Evolutionary conservation across 805 yeast genomes (phyloP).

Genomic region (Danielozyma ontarioensis): DNA sequence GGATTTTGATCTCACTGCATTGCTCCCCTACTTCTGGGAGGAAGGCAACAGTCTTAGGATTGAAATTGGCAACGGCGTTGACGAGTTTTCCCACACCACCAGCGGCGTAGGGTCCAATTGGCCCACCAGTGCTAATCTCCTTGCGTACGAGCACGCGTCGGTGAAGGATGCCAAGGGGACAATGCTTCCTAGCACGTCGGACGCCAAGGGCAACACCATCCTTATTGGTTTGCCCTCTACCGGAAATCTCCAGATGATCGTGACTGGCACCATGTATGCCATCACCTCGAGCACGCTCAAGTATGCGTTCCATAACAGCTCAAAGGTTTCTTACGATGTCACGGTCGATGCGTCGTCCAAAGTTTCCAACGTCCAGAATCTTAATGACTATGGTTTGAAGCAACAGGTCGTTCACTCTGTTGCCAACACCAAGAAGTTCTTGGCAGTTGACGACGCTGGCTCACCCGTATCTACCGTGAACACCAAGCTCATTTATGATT

Average conservation of each 20-base stretch:
- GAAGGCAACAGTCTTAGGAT: constrained; percentile 36
- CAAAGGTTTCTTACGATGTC: constrained; percentile 22
- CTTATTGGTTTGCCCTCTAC: constrained; percentile 35
- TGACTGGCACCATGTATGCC: constrained; percentile 29
- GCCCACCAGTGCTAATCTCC: constrained; percentile 54
- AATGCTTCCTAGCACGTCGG: constrained; percentile 16
- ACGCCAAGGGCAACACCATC: constrained; percentile 19
- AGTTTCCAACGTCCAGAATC: constrained; percentile 34
- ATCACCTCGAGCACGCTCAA: constrained; percentile 28
- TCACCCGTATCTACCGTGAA: neutral
- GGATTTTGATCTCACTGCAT: constrained; percentile 64
- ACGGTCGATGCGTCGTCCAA: constrained; percentile 22
- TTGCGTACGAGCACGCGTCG: constrained; percentile 46
- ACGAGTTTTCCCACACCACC: constrained; percentile 20
- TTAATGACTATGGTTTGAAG: constrained; percentile 33
- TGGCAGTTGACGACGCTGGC: neutral
- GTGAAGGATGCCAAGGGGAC: constrained; percentile 38
- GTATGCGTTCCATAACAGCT: constrained; percentile 35
- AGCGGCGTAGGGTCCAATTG: constrained; percentile 48
- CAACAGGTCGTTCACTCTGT: constrained; percentile 25
- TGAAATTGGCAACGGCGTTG: constrained; percentile 50
- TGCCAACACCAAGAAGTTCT: neutral
- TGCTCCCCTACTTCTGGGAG: constrained; percentile 63
- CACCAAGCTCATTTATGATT: neutral
- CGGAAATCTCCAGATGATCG: constrained; percentile 33